A percentile compares a stretch with the other conserved stretches of the same genome.
These are phyloP conservation scores for Candida adriatica DNA, from an alignment of 805 yeast genomes.

Conservation along the genomic window DNA sequence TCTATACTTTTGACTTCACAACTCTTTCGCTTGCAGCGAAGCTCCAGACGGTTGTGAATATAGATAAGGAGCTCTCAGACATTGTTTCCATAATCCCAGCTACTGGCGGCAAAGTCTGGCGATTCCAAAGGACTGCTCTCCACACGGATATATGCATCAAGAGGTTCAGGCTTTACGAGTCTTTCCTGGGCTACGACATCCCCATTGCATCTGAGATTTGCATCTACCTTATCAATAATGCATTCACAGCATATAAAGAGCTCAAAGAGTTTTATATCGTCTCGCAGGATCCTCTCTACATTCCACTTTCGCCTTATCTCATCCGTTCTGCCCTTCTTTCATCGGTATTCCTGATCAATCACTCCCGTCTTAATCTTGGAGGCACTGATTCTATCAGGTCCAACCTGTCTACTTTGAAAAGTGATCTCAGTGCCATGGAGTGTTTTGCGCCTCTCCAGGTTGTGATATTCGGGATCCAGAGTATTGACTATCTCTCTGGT, in stretches of 20 bases:
- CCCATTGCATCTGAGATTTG: constrained; percentile 7
- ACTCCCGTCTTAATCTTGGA: constrained; percentile 1
- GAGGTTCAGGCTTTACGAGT: constrained; percentile 20
- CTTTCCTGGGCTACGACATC: constrained; percentile 5
- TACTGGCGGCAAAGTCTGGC: constrained; percentile 3
- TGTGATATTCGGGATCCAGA: constrained; percentile 1
- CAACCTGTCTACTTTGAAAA: constrained; percentile 1
- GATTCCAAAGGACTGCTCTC: constrained; percentile 6
- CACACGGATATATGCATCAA: constrained; percentile 6
- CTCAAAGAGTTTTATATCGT: constrained; percentile 9
- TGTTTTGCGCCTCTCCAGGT: constrained; percentile 8
- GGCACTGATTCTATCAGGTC: constrained; percentile 1
- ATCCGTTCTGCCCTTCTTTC: constrained; percentile 5
- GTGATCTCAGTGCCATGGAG: constrained; percentile 7
- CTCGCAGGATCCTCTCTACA: constrained; percentile 13
- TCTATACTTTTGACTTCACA: constrained; percentile 5
- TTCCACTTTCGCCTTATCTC: constrained; percentile 6
- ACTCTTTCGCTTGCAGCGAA: constrained; percentile 2
- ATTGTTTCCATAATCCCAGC: constrained; percentile 1
- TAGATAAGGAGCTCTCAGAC: constrained; percentile 2
- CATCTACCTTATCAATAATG: constrained; percentile 1
- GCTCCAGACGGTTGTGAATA: constrained; percentile 1
- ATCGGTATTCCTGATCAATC: constrained; percentile 3
- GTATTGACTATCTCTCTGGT: constrained; percentile 1
- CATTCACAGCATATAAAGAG: constrained; percentile 6